Percentiles rank a stretch among this genome's conserved stretches.
These are phyloP conservation scores for Vickermania ingenoplastis DNA, from an alignment of 208 protist species.

Conservation along the genomic window DNA sequence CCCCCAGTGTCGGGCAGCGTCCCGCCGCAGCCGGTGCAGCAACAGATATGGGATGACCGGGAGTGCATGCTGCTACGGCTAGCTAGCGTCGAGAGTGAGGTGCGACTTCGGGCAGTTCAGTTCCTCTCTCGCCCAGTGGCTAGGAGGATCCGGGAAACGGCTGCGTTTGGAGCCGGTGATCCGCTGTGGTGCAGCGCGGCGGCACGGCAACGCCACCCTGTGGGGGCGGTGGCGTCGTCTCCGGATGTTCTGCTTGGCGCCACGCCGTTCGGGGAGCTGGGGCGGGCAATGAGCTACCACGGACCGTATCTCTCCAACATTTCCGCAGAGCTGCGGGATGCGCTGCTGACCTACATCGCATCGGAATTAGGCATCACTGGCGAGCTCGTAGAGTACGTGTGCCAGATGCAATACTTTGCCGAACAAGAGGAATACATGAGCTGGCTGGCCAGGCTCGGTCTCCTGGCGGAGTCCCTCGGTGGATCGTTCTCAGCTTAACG, in stretches of 20 bases:
- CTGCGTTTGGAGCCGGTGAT: constrained; percentile 27
- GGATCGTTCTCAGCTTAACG: no score
- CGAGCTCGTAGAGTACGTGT: constrained; percentile 71
- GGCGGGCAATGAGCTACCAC: constrained; percentile 43
- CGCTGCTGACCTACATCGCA: constrained; percentile 47
- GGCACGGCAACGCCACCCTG: neutral
- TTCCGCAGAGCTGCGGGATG: constrained; percentile 52
- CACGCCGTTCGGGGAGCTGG: constrained; percentile 26
- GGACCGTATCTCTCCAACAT: constrained; percentile 72
- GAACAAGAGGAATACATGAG: constrained; percentile 83
- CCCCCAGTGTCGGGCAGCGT: neutral
- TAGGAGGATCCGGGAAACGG: constrained; percentile 37
- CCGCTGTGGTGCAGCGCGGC: neutral
- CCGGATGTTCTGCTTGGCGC: neutral
- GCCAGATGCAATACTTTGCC: constrained; percentile 73
- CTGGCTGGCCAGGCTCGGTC: constrained; percentile 53
- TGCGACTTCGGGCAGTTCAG: constrained; percentile 67
- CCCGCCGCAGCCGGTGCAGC: constrained; percentile 11
- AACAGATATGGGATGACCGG: constrained; percentile 29
- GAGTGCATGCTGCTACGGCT: constrained; percentile 54
- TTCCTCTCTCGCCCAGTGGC: constrained; percentile 48
- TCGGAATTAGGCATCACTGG: constrained; percentile 38
- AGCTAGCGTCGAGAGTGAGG: constrained; percentile 63
- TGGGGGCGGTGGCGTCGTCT: neutral
- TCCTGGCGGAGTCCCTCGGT: constrained; percentile 24